Base-by-base conservation (phyloP, 2,329 filamentous ascomycete genomes). In the Clarireedia sp. region DNA sequence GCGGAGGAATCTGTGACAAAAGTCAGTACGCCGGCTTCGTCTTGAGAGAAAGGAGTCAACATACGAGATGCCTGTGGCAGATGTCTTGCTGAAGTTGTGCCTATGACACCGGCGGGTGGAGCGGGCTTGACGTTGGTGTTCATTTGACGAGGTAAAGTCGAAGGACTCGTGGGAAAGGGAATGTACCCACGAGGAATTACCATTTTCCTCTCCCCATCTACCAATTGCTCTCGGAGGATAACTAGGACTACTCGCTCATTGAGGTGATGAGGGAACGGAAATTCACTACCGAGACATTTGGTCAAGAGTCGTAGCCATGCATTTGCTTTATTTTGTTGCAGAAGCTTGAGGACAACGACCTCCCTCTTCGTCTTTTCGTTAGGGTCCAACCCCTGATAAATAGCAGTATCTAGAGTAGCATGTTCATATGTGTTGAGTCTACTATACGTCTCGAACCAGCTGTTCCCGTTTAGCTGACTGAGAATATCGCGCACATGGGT, bases 401-500 rank as follows among this genome's bases (percentile, higher is more conserved):
- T 40, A 21, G 62, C 40, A 9, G 41, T 33, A 5, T 55, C 45
- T 12, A 66, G 48, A 6, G 45, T 41, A 8, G 8, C 26, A 24
- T 63, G 52, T 26, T 67, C 65, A 3, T 7, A 4, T 3, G 17
- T 8, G 29, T 52, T 58, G 14, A 67, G 44, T 1, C 38, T 55
- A 3, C 51, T 58, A 38, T 61, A 67, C 0, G 63, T 66, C 17
- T 66, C 60, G 43, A 64, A 66, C 65, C 65, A 67, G 7, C 45
- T 55, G 38, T 62, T 55, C 43, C 60, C 51, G 17, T 61, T 61
- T 36, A 66, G 50, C 38, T 67, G 64, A 12, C 58, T 58, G 5
- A 67, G 51, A 24, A 67, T 66, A 7, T 63, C 64, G 7, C 59
- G 56, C 57, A 66, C 63, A 23, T 67, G 65, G 2, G 65, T 66